Evolutionary conservation across 768 basidiomycete species (phyloP).

Genomic region (Tubosaeta sp.): DNA sequence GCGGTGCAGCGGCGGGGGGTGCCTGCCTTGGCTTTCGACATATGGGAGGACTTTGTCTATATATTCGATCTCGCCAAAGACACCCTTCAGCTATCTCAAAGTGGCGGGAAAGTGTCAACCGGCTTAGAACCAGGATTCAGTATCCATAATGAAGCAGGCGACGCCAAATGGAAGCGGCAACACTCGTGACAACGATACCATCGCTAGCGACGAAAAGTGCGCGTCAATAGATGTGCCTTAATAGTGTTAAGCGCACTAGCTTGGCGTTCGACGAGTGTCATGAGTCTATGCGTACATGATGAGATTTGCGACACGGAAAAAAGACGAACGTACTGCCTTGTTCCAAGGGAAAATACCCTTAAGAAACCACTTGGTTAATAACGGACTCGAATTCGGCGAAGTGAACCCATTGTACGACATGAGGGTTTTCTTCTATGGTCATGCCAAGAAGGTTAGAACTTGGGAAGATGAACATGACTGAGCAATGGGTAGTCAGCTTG

Average conservation of each 20-base stretch:
- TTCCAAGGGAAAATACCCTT: constrained; percentile 61
- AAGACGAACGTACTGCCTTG: constrained; percentile 63
- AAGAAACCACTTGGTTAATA: constrained; percentile 41
- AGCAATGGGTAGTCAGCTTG: constrained; percentile 10
- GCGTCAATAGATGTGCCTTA: constrained; percentile 66
- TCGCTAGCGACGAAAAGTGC: constrained; percentile 92
- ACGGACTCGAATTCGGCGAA: constrained; percentile 61
- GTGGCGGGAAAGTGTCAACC: constrained; percentile 76
- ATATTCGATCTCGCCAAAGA: constrained; percentile 59
- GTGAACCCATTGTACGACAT: constrained; percentile 82
- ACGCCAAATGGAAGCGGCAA: constrained; percentile 57
- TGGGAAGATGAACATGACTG: constrained; percentile 74
- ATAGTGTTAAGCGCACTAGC: constrained; percentile 58
- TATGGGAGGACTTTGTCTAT: constrained; percentile 69
- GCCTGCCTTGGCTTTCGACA: constrained; percentile 52
- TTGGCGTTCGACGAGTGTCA: constrained; percentile 50
- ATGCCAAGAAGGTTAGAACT: constrained; percentile 76
- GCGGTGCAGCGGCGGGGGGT: constrained; percentile 37
- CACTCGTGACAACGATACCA: constrained; percentile 84
- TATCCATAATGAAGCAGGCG: constrained; percentile 57
- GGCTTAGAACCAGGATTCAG: constrained; percentile 55
- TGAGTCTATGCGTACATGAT: constrained; percentile 50
- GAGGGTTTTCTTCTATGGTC: constrained; percentile 59
- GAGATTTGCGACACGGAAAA: neutral
- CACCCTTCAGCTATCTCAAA: constrained; percentile 74